These are phyloP conservation scores for Torulaspora indica DNA, from an alignment of 805 yeast species.

Conservation along the genomic window DNA sequence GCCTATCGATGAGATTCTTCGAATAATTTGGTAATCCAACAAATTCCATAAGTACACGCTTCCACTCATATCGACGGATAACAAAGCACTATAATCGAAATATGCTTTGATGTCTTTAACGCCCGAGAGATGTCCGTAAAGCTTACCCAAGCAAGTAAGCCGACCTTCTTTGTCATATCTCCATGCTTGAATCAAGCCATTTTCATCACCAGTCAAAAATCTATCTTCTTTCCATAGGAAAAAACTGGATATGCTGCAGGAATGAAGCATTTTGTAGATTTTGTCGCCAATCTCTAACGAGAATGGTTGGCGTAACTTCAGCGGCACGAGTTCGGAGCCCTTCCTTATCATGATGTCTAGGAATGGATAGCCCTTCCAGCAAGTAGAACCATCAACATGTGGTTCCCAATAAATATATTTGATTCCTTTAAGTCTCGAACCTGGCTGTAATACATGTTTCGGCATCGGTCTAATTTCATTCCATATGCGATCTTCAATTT, in stretches of 20 bases:
- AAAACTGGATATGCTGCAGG: slow-evolving; percentile 30
- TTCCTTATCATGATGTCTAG: slow-evolving; percentile 11
- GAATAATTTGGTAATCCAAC: slow-evolving; percentile 46
- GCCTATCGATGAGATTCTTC: slow-evolving; percentile 33
- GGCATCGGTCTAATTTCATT: slow-evolving; percentile 5
- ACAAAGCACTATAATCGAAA: slow-evolving; percentile 48
- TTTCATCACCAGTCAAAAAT: slow-evolving; percentile 42
- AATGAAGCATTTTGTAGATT: slow-evolving; percentile 34
- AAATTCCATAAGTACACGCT: slow-evolving; percentile 61
- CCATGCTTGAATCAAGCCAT: slow-evolving; percentile 62
- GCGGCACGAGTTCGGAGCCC: slow-evolving; percentile 1
- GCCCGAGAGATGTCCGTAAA: slow-evolving; percentile 51
- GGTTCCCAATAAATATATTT: slow-evolving; percentile 11
- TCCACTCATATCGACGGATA: slow-evolving; percentile 55
- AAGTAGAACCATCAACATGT: slow-evolving; percentile 5
- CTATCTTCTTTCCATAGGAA: slow-evolving; percentile 24
- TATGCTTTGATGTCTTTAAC: slow-evolving; percentile 48
- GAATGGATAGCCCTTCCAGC: slow-evolving; percentile 17
- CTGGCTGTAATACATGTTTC: slow-evolving; percentile 4
- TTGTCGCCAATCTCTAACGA: slow-evolving; percentile 11
- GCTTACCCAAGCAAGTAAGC: slow-evolving; percentile 39
- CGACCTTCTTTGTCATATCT: slow-evolving; percentile 23
- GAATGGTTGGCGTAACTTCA: slow-evolving; percentile 6
- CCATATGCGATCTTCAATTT: slow-evolving; percentile 10
- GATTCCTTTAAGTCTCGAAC: neutral